Percentiles rank a stretch among this genome's conserved stretches.
Evolutionary conservation across 768 basidiomycete genomes (phyloP).

Genomic region (Leccinum pellstonianum): DNA sequence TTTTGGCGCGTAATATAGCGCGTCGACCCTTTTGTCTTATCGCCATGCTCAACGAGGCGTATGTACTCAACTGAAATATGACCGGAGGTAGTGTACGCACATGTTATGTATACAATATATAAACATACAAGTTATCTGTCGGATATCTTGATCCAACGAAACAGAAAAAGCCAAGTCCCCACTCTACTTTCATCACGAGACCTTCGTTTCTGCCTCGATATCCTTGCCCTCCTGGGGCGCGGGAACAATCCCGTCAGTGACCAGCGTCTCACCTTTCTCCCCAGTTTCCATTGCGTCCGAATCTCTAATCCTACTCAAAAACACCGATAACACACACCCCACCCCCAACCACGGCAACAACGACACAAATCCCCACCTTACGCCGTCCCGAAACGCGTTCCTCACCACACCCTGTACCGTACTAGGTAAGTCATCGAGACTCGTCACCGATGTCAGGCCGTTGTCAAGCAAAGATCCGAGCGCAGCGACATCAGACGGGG

Average conservation of each 20-base stretch:
- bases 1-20: constrained; percentile 6
- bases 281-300: neutral
- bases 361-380: constrained; percentile 45
- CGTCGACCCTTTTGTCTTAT: neutral
- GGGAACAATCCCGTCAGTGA: neutral
- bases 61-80: neutral
- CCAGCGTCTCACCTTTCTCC: neutral
- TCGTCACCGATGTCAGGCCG: constrained; percentile 35
- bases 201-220: neutral
- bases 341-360: constrained; percentile 48
- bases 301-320: constrained; percentile 40
- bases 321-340: constrained; percentile 34
- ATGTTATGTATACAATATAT: neutral
- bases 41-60: neutral
- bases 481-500: constrained; percentile 25
- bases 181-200: neutral
- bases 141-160: neutral
- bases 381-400: constrained; percentile 42
- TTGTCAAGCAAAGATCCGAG: constrained; percentile 27
- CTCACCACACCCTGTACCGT: constrained; percentile 36
- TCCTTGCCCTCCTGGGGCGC: neutral
- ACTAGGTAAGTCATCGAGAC: constrained; percentile 38
- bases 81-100: neutral
- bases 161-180: neutral
- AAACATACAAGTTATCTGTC: neutral